Base-by-base conservation (phyloP, 257 asterid genomes). In the Solanum peruvianum region DNA sequence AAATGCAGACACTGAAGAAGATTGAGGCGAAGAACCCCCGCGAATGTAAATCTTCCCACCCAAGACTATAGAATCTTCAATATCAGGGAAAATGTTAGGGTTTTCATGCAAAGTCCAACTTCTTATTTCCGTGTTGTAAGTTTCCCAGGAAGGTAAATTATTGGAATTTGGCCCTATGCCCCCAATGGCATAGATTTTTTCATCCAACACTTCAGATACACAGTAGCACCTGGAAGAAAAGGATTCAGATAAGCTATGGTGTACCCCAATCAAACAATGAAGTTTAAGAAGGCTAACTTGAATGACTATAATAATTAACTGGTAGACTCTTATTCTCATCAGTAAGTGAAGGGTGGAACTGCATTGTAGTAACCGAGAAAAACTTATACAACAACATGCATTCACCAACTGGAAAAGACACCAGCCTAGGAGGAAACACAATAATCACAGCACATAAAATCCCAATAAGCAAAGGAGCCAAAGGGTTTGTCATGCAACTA, bases 131-230 rank as follows among this genome's bases (percentile, higher is more conserved):
- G 91, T 85, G 75, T 95, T 92, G 77, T 92, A 96, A 67, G 92
- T 85, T 85, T 95, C 98, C 93, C 93, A 93, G 31, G 97, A 92
- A 88, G 88, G 92, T n/a, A 92, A 91, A 88, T 92, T 86, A 20
- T 92, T 91, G 62, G 93, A 93, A 64, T 87, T 87, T 25, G 94
- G 86, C 76, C 95, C 98, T 27, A 91, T 83, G 69, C 98, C 99
- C 27, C 98, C 99, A 58, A 96, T 92, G 21, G 96, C 96, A 67
- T 89, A 92, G 78, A 96, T 89, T 90, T 94, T 94, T 86, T 88
- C 95, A 70, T 93, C 84, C 47, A 95, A 88, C 56, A 93, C 91
- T 91, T 94, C 95, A 81, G 90, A 86, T 42, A 94, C 95, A 76
- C 92, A 96, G 87, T 89, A 94, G 90, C 95, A 92, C 97, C 99